Evolutionary conservation across 2,329 filamentous ascomycete species (phyloP).

Genomic region (Epichloe glyceriae): DNA sequence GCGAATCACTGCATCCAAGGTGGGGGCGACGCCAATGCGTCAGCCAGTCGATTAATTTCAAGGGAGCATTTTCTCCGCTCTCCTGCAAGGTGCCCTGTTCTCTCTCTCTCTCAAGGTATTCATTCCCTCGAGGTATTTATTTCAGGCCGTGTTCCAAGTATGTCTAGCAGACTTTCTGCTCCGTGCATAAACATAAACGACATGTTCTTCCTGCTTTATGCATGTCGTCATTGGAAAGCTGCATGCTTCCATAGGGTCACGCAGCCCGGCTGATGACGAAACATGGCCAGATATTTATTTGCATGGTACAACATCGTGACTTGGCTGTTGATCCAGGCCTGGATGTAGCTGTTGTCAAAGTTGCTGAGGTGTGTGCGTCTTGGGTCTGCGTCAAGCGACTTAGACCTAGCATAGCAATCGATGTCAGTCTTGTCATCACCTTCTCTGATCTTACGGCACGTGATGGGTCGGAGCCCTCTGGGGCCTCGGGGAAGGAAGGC

Average conservation of each 20-base stretch:
- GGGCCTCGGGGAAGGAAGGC: not conserved
- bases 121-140: too few species aligned
- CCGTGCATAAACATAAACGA: too few species aligned
- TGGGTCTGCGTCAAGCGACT: not conserved
- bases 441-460: slow-evolving; percentile 1
- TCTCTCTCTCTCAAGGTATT: too few species aligned
- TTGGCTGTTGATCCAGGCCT: not conserved
- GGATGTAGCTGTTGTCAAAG: not conserved
- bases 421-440: not conserved
- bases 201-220: too few species aligned
- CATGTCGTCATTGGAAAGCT: too few species aligned
- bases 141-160: too few species aligned
- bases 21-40: not conserved
- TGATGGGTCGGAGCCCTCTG: not conserved
- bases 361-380: not conserved
- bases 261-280: too few species aligned
- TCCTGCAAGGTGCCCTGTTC: too few species aligned
- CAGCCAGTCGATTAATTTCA: not conserved
- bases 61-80: not conserved
- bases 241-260: not conserved
- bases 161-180: too few species aligned
- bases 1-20: not conserved
- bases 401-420: not conserved
- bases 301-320: not conserved
- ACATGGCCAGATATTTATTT: too few species aligned